phyloP scores from a whole-genome alignment of 768 basidiomycete species.

The Collybia sordida region DNA sequence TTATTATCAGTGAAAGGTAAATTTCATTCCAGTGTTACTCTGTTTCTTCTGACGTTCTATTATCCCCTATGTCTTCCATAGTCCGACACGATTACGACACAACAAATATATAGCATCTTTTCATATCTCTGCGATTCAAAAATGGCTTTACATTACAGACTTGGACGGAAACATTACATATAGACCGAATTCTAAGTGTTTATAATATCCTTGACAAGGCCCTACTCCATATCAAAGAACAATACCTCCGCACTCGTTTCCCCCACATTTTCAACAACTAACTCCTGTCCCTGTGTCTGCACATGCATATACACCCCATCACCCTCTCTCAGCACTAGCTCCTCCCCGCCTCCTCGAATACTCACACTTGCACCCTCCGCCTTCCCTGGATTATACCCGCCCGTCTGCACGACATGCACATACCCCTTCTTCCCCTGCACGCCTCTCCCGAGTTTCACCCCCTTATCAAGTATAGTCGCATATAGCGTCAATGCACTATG shows the following conservation, averaged over 20 bases:
- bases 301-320: conserved; percentile 80
- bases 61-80: too few relatives aligned
- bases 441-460: conserved; percentile 49
- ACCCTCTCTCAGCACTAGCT: conserved; percentile 72
- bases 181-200: too few relatives aligned
- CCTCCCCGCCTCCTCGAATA: conserved; percentile 39
- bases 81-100: too few relatives aligned
- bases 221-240: conserved; percentile 74
- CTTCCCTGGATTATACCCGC: conserved; percentile 67
- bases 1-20: too few relatives aligned
- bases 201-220: too few relatives aligned
- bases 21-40: too few relatives aligned
- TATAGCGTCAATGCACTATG: conserved; percentile 68
- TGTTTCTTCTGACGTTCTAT: too few relatives aligned
- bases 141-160: too few relatives aligned
- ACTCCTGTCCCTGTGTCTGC: conserved; percentile 38
- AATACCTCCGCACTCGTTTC: conserved; percentile 69
- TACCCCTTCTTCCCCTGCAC: conserved; percentile 67
- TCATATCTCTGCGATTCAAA: too few relatives aligned
- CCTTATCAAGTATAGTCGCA: conserved; percentile 69
- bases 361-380: conserved; percentile 59
- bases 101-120: too few relatives aligned
- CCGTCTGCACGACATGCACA: conserved; percentile 83
- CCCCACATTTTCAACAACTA: conserved; percentile 62
- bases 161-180: too few relatives aligned